Percentiles rank a stretch among this genome's conserved stretches.
Evolutionary conservation across 2,329 filamentous ascomycete genomes (phyloP).

Genomic region (Diaporthe ilicicola): DNA sequence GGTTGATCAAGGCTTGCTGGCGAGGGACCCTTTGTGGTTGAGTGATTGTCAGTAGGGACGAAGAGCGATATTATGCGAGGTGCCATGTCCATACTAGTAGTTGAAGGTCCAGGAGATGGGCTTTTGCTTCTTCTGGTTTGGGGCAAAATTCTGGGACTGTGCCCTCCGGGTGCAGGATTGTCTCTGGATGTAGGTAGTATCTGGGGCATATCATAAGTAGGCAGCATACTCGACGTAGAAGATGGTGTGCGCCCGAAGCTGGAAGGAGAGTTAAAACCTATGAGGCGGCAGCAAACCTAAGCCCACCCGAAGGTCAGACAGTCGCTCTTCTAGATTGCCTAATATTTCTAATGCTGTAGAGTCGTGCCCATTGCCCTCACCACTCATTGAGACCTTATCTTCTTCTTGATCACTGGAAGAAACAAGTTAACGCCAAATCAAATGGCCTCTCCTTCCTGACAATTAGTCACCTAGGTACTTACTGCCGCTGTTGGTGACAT

Average conservation of each 20-base stretch:
- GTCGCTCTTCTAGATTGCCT: conserved; percentile 36
- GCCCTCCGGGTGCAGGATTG: conserved; percentile 18
- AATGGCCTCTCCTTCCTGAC: too few species aligned
- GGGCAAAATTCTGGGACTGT: conserved; percentile 22
- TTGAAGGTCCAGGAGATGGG: conserved; percentile 18
- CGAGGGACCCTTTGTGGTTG: conserved; percentile 34
- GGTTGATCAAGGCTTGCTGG: conserved; percentile 36
- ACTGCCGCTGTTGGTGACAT: conserved; percentile 64
- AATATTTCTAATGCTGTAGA: conserved; percentile 39
- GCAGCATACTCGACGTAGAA: conserved; percentile 37
- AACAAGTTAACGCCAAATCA: too few species aligned
- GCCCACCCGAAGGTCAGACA: conserved; percentile 1
- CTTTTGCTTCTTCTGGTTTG: conserved; percentile 21
- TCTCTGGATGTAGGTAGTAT: conserved; percentile 34
- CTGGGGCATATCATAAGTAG: conserved; percentile 36
- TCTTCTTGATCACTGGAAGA: conserved; percentile 53
- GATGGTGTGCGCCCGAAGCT: conserved; percentile 33
- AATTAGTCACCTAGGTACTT: too few species aligned
- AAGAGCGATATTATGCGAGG: conserved; percentile 22
- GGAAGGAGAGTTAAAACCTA: conserved; percentile 30
- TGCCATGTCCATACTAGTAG: background rate
- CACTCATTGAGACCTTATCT: conserved; percentile 46
- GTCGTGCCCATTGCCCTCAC: conserved; percentile 39
- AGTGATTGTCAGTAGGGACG: conserved; percentile 39
- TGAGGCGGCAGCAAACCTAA: conserved; percentile 24